Conservation (phyloP, 2,329 filamentous ascomycete genomes). For the Tolypocladium amazonense region DNA sequence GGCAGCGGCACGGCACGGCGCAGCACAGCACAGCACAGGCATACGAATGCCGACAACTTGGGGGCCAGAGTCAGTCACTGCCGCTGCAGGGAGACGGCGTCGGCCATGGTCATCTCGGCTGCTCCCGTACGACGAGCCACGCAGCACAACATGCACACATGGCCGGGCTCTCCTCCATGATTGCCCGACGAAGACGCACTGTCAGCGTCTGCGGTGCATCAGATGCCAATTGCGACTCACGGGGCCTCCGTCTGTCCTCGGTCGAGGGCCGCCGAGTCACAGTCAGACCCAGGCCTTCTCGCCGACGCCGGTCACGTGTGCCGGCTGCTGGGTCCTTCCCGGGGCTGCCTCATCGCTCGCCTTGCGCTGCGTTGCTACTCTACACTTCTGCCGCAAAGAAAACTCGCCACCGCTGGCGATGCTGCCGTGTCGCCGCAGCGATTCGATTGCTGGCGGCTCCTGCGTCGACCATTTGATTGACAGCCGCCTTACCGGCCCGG, state of each 20-base stretch:
- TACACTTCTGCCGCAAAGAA: not conserved
- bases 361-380: not conserved
- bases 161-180: not conserved
- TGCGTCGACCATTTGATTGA: not conserved
- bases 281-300: not conserved
- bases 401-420: not conserved
- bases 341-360: not conserved
- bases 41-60: not conserved
- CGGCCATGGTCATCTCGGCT: not conserved
- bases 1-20: not conserved
- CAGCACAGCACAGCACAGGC: not conserved
- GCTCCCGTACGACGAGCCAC: not conserved
- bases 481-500: not conserved
- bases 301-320: not conserved
- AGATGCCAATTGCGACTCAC: not conserved
- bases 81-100: not conserved
- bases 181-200: not conserved
- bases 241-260: not conserved
- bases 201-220: not conserved
- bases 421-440: not conserved
- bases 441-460: not conserved
- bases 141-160: not conserved
- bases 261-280: not conserved
- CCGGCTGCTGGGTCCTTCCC: not conserved
- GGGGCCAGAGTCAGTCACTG: not conserved